Conservation (phyloP, 306 rosid species). For the Medicago lupulina region DNA sequence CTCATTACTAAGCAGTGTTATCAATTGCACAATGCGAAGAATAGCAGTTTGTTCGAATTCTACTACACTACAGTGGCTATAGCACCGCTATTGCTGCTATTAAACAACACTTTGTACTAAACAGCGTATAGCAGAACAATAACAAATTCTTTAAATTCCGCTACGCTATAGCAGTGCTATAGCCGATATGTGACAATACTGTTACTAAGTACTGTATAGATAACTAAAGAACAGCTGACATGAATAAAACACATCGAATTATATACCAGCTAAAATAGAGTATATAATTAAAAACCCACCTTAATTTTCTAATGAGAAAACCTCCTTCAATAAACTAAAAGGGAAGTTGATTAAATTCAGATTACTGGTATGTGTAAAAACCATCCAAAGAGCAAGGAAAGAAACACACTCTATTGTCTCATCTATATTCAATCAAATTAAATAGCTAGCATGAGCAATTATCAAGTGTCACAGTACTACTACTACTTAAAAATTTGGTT, state of each 20-base stretch:
- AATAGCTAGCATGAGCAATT: not conserved
- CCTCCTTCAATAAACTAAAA: slow-evolving; percentile 25
- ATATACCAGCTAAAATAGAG: not conserved
- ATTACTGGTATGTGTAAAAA: not conserved
- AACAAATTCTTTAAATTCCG: too few relatives aligned
- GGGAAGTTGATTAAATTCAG: slow-evolving; percentile 12
- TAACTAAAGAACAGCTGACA: not conserved
- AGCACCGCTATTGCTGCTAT: too few relatives aligned
- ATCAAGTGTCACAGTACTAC: not conserved
- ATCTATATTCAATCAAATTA: not conserved
- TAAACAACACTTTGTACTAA: too few relatives aligned
- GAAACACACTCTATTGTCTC: slow-evolving; percentile 7
- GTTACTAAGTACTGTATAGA: not conserved
- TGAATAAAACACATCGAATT: not conserved
- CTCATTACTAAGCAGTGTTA: not conserved
- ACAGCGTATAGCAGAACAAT: too few relatives aligned
- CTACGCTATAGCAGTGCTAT: too few relatives aligned
- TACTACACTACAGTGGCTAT: too few relatives aligned
- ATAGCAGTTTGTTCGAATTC: too few relatives aligned
- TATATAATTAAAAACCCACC: slow-evolving; percentile 20
- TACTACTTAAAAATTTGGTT: not conserved
- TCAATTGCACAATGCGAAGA: too few relatives aligned
- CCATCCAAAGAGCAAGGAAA: slow-evolving; percentile 9
- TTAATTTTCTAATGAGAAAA: slow-evolving; percentile 22
- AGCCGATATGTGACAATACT: too few relatives aligned